phyloP scores from a whole-genome alignment of 108 stramenopile genomes.

The Phaeodactylum tricornutum region DNA sequence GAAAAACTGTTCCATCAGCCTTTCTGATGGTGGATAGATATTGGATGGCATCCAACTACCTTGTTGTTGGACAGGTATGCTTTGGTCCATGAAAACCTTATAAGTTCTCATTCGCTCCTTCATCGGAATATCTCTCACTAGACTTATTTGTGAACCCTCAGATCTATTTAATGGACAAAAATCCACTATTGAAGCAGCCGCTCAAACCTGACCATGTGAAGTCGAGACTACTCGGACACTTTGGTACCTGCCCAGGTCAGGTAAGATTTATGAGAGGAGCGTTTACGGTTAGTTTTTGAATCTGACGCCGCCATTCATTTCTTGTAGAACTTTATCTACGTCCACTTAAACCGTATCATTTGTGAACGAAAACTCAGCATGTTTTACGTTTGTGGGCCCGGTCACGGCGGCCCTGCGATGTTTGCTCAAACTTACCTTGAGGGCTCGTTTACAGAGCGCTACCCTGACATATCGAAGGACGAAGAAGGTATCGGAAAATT shows the following conservation, averaged over 20 bases:
- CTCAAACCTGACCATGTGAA: constrained; percentile 10
- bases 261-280: neutral
- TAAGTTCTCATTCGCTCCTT: no score
- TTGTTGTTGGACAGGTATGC: constrained; percentile 15
- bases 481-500: constrained; percentile 13
- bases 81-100: neutral
- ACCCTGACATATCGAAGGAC: constrained; percentile 16
- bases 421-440: constrained; percentile 19
- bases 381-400: constrained; percentile 19
- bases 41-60: constrained; percentile 17
- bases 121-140: no score
- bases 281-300: no score
- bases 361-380: constrained; percentile 11
- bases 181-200: constrained; percentile 10
- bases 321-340: constrained; percentile 16
- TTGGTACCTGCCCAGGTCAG: constrained; percentile 18
- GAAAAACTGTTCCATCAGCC: constrained; percentile 9
- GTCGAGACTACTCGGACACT: constrained; percentile 13
- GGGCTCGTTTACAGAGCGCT: constrained; percentile 14
- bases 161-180: constrained; percentile 20
- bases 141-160: no score
- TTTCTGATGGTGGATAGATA: constrained; percentile 12
- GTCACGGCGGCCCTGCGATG: constrained; percentile 17
- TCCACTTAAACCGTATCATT: constrained; percentile 16
- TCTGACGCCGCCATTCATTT: no score